A percentile compares a stretch with the other conserved stretches of the same genome.
Conservation (phyloP, 139 green algal species). For the Picochlorum sp. region DNA sequence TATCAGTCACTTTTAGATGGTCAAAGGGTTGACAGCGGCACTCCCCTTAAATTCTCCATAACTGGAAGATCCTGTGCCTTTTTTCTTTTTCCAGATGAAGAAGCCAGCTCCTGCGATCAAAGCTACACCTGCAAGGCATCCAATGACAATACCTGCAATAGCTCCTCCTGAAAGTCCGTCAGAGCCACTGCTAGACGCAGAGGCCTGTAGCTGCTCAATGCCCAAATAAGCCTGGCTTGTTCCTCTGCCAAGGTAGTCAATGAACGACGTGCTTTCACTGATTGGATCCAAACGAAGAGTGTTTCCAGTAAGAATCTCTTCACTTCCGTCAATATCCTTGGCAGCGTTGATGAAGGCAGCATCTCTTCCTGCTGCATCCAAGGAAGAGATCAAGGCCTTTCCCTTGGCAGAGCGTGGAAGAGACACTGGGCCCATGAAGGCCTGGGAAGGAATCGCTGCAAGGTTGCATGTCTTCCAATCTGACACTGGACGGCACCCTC, state of each 20-base stretch:
- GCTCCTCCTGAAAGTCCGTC: background rate
- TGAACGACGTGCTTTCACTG: slow-evolving; percentile 3
- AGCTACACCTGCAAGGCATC: slow-evolving; percentile 1
- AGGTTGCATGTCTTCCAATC: slow-evolving; percentile 23
- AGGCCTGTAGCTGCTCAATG: background rate
- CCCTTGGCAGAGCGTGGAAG: slow-evolving; percentile 16
- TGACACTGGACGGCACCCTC: slow-evolving; percentile 17
- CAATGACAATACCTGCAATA: slow-evolving; percentile 12
- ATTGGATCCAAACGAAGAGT: slow-evolving; percentile 1
- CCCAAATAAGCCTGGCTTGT: slow-evolving; percentile 4
- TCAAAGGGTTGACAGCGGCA: too few species aligned
- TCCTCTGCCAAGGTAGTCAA: slow-evolving; percentile 11
- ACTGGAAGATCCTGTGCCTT: background rate
- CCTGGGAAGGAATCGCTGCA: slow-evolving; percentile 4
- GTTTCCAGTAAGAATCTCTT: slow-evolving; percentile 2
- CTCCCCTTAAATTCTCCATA: too few species aligned
- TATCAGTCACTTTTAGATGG: too few species aligned
- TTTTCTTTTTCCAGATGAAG: background rate
- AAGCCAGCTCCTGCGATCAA: slow-evolving; percentile 2
- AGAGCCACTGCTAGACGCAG: background rate
- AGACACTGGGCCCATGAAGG: slow-evolving; percentile 25
- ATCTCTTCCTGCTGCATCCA: slow-evolving; percentile 11
- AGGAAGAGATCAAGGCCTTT: background rate
- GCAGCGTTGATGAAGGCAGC: slow-evolving; percentile 2
- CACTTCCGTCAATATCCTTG: background rate